Base-by-base conservation (phyloP, 768 basidiomycete genomes). In the Lanmaoa rubissima region DNA sequence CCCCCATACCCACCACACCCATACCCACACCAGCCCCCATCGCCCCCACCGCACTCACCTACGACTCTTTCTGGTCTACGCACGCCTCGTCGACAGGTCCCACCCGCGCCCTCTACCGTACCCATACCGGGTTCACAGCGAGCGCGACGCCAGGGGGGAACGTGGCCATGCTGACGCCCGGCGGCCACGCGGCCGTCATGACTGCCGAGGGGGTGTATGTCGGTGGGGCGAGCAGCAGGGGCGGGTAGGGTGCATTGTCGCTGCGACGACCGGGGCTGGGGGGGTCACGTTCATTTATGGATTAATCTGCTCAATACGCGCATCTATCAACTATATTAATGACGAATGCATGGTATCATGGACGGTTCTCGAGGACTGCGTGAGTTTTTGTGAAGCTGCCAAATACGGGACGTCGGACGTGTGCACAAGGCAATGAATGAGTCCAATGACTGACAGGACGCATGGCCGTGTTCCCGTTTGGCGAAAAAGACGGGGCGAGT, bases 1-100 rank as follows among this genome's bases (percentile, higher is more conserved):
- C 44, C 5, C 47, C 61, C 11, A 9, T 60, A 41, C 24, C 57
- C 32, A 26, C 58, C 21, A n/a, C 56, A 4, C 51, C 61, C 0
- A 51, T 51, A 36, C 44, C 60, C 10, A 40, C 53, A 3, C n/a
- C 45, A 5, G 8, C 49, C 13, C 35, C 62, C 4, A 57, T 60
- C 58, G 41, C 58, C n/a, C 67, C 74, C 11, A 8, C 52, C 9
- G 66, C 75, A 12, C 70, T 83, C 43, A 83, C 84, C 3, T 85
- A 85, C 60, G 84, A 85, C 63, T 82, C 81, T 0, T 86, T 85
- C 62, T 86, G 83, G 84, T 83, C 83, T 2, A 75, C 81, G 8
- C 82, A 83, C 57, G 70, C 79, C 19, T 66, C 72, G 0, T 61
- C 69, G 4, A 17, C 64, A 2, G 66, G 68, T 8, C 34, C 64